A percentile compares a stretch with the other conserved stretches of the same genome.
phyloP scores from a whole-genome alignment of 352 stramenopile species.

The Pythium plurisporium region DNA sequence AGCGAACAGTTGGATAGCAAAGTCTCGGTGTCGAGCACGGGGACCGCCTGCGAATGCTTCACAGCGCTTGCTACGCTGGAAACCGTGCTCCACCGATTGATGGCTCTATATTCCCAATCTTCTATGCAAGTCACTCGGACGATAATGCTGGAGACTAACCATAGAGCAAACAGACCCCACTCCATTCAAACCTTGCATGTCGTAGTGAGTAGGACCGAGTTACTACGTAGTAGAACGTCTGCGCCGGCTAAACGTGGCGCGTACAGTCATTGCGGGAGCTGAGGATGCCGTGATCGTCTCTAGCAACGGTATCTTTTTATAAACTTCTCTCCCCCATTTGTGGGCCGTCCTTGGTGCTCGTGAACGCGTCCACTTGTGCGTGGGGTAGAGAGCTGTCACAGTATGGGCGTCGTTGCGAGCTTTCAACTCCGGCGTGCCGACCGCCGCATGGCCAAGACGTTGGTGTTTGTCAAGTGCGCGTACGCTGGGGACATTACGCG shows the following conservation, averaged over 20 bases:
- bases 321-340: too few species aligned
- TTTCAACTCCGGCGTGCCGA: slow-evolving; percentile 22
- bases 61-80: slow-evolving; percentile 42
- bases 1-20: slow-evolving; percentile 88
- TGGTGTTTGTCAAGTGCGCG: slow-evolving; percentile 50
- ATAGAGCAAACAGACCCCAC: slow-evolving; percentile 77
- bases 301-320: too few species aligned
- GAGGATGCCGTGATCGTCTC: too few species aligned
- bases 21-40: slow-evolving; percentile 85
- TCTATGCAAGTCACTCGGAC: slow-evolving; percentile 83
- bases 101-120: slow-evolving; percentile 92
- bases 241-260: too few species aligned
- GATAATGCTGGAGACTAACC: slow-evolving; percentile 88
- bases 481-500: slow-evolving; percentile 46
- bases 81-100: slow-evolving; percentile 84
- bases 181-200: neutral
- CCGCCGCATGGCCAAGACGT: slow-evolving; percentile 30
- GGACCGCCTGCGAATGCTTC: slow-evolving; percentile 45
- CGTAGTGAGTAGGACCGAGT: neutral
- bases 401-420: slow-evolving; percentile 23
- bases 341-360: too few species aligned
- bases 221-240: neutral
- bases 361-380: too few species aligned
- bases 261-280: too few species aligned
- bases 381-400: too few species aligned